Percentiles rank a stretch among this genome's conserved stretches.
Evolutionary conservation across 2,329 filamentous ascomycete genomes (phyloP).

Genomic region (Penicillium sp.): DNA sequence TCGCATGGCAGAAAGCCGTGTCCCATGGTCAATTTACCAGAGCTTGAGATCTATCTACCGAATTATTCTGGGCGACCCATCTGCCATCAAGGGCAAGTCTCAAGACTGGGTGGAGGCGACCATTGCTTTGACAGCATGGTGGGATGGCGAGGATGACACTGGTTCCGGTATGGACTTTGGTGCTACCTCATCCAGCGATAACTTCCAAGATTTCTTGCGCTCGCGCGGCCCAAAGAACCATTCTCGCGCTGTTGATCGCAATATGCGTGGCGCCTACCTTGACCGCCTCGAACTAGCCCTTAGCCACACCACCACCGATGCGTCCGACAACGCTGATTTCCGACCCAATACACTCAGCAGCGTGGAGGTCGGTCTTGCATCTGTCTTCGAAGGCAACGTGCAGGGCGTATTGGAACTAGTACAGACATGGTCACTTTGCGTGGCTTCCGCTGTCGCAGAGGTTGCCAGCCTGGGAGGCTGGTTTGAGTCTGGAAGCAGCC

Average conservation of each 20-base stretch:
- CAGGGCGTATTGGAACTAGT: conserved; percentile 73
- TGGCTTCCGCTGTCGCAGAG: conserved; percentile 77
- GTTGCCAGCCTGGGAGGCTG: conserved; percentile 80
- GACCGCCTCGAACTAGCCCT: conserved; percentile 71
- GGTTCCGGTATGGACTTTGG: conserved; percentile 32
- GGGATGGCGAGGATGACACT: conserved; percentile 73
- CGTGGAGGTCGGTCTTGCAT: conserved; percentile 78
- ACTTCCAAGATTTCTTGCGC: conserved; percentile 22
- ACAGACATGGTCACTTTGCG: conserved; percentile 73
- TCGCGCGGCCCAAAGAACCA: conserved; percentile 38
- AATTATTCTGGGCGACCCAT: conserved; percentile 71
- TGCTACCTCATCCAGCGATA: conserved; percentile 22
- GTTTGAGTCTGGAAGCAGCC: conserved; percentile 61
- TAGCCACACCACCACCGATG: conserved; percentile 60
- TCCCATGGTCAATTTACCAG: conserved; percentile 89
- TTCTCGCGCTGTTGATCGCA: conserved; percentile 46
- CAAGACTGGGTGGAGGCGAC: conserved; percentile 93
- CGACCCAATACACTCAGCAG: conserved; percentile 72
- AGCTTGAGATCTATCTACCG: conserved; percentile 77
- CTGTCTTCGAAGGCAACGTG: conserved; percentile 76
- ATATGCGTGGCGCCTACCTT: conserved; percentile 66
- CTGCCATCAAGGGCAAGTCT: conserved; percentile 71
- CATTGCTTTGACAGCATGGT: conserved; percentile 82
- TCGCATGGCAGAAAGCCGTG: conserved; percentile 74
- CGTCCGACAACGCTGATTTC: conserved; percentile 62